Conservation (phyloP, 345 rosid genomes). For the Acer yangbiense region DNA sequence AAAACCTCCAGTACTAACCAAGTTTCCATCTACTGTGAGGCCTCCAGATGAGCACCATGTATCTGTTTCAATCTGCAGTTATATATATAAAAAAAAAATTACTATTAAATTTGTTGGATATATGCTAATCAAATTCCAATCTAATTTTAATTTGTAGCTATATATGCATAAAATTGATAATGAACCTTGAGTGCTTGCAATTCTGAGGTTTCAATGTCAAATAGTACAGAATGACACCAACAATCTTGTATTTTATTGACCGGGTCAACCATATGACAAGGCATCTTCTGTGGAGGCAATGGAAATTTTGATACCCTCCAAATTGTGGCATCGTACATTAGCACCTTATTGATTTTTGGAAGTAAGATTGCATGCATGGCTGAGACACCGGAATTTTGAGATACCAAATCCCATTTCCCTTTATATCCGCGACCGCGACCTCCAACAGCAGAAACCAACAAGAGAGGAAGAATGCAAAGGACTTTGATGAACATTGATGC, state of each 20-base stretch:
- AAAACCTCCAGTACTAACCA: constrained; percentile 77
- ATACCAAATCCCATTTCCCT: constrained; percentile 62
- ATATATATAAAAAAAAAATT: too few species aligned
- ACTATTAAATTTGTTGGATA: too few species aligned
- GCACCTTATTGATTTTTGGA: constrained; percentile 55
- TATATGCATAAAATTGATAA: neutral
- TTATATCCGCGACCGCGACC: neutral
- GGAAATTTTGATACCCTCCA: constrained; percentile 51
- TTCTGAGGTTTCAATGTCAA: constrained; percentile 46
- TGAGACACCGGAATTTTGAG: constrained; percentile 66
- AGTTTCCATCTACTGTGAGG: constrained; percentile 56
- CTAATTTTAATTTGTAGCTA: too few species aligned
- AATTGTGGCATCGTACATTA: constrained; percentile 77
- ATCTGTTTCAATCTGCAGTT: constrained; percentile 54
- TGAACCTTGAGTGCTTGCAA: constrained; percentile 55
- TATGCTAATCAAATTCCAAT: too few species aligned
- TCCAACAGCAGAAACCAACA: constrained; percentile 19
- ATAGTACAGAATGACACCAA: constrained; percentile 60
- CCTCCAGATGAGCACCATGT: constrained; percentile 98
- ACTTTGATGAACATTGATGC: neutral
- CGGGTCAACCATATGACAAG: constrained; percentile 43
- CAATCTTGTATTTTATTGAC: constrained; percentile 44
- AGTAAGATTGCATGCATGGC: constrained; percentile 77
- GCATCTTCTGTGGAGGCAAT: constrained; percentile 25
- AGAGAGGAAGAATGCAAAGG: constrained; percentile 25